These are phyloP conservation scores for Houttuynia cordata DNA, from an alignment of 164 flowering plant species.

Conservation along the genomic window DNA sequence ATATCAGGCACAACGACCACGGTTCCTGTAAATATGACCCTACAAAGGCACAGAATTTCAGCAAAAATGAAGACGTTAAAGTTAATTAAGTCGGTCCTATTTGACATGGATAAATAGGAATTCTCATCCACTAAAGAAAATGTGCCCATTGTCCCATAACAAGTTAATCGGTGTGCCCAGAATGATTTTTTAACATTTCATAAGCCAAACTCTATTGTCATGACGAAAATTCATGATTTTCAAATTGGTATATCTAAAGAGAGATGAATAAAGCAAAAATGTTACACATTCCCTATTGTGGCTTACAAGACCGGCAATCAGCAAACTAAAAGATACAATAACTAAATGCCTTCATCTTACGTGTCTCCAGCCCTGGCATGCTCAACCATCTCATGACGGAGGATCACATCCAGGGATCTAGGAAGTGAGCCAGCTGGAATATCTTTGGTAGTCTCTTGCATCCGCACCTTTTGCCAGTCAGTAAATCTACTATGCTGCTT, in stretches of 20 bases:
- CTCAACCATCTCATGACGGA: conserved; percentile 97
- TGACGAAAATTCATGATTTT: no score
- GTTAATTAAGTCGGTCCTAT: neutral
- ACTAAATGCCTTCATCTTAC: no score
- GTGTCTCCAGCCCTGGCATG: conserved; percentile 99
- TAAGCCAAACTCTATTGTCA: no score
- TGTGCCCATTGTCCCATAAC: no score
- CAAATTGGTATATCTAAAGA: no score
- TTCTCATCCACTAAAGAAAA: no score
- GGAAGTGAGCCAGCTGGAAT: conserved; percentile 97
- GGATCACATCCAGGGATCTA: conserved; percentile 88
- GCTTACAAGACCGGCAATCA: no score
- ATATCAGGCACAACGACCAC: conserved; percentile 94
- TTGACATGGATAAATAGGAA: neutral
- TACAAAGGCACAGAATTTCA: conserved; percentile 8
- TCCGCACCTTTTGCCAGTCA: conserved; percentile 97
- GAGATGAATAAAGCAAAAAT: no score
- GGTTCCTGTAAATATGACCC: conserved; percentile 91
- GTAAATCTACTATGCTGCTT: conserved; percentile 93
- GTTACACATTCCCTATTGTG: no score
- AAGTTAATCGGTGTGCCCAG: no score
- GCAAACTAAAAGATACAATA: no score
- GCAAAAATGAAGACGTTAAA: neutral
- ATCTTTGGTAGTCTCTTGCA: conserved; percentile 97
- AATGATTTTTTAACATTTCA: no score